Evolutionary conservation across 2,329 filamentous ascomycete genomes (phyloP), one percentile per base, ranked within the genome.

Genomic region (Nothophaeocryptopus gaeumannii): DNA sequence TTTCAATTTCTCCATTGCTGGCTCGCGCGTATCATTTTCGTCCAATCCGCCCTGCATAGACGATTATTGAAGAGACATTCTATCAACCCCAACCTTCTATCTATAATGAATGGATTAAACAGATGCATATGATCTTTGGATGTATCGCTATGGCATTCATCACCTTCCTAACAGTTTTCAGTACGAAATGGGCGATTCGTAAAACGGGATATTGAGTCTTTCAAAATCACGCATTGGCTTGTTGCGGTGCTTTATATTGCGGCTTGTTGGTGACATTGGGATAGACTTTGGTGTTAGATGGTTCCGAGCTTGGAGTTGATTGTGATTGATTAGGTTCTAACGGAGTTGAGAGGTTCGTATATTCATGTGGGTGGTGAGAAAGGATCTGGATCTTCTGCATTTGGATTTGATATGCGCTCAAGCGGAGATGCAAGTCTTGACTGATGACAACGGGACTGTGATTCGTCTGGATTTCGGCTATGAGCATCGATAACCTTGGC

Each of bases 1-100:
- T 60, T 89, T 90, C 75, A 84, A 86, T 67, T 90, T 90, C 63
- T n/a, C n/a, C n/a, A n/a, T n/a, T n/a, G n/a, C n/a, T 90, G 86
- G 86, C 72, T 84, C 0, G 86, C 87, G 5, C 85, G 85, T 54
- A 76, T 90, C 60, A 88, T 91, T 55, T 79, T 88, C 46, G 64
- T 81, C 0, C 86, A 90, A 63, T 78, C 81, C 2, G 69, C 76
- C 8, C 67, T 90, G 1, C 87, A 91, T 64, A 89, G 86, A 80
- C 77, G 20, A 64, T 90, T 37, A 72, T 89, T 38, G 83, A 89
- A 67, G 75, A 75, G 1, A 71, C 72, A 16, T 72, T 89, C 0
- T 90, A 90, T 65, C 80, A 88, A 59, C 86, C 86, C 0, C 86
- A 90, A 62, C 87, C 87, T 0, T 67, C 64, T 0, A 74, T 79